Percentiles rank a stretch among this genome's conserved stretches.
Conservation (phyloP, 2,329 filamentous ascomycete genomes). For the Neocucurbitaria cava region DNA sequence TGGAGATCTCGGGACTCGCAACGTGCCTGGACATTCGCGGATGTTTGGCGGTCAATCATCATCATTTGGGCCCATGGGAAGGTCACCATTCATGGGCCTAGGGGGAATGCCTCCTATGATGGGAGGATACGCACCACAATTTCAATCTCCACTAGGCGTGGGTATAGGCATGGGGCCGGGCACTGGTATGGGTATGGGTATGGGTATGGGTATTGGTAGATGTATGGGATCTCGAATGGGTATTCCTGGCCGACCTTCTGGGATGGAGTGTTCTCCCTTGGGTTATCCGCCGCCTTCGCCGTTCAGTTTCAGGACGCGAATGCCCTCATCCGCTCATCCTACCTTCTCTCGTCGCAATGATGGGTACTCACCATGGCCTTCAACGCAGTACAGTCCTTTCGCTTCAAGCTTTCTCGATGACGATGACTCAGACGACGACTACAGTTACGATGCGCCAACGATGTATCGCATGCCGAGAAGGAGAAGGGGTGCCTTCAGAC, state of each 20-base stretch:
- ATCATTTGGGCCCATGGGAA: not conserved
- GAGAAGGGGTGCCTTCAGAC: not conserved
- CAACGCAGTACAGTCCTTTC: conserved; percentile 1
- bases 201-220: not conserved
- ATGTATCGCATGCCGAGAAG: not conserved
- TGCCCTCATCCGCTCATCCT: not conserved
- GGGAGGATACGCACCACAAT: conserved; percentile 1
- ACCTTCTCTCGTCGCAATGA: conserved; percentile 3
- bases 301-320: not conserved
- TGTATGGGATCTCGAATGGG: not conserved
- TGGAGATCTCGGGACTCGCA: not conserved
- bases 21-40: conserved; percentile 2
- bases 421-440: conserved; percentile 16
- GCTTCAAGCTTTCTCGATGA: conserved; percentile 2
- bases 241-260: not conserved
- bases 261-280: not conserved
- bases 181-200: conserved; percentile 1
- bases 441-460: conserved; percentile 10
- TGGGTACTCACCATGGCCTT: conserved; percentile 6
- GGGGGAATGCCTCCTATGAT: conserved; percentile 5
- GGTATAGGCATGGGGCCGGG: conserved; percentile 1
- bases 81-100: not conserved
- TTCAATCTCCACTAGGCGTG: conserved; percentile 1
- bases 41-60: not conserved
- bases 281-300: not conserved